Evolutionary conservation across 768 basidiomycete species (phyloP).

Genomic region (Tulasnella calospora): DNA sequence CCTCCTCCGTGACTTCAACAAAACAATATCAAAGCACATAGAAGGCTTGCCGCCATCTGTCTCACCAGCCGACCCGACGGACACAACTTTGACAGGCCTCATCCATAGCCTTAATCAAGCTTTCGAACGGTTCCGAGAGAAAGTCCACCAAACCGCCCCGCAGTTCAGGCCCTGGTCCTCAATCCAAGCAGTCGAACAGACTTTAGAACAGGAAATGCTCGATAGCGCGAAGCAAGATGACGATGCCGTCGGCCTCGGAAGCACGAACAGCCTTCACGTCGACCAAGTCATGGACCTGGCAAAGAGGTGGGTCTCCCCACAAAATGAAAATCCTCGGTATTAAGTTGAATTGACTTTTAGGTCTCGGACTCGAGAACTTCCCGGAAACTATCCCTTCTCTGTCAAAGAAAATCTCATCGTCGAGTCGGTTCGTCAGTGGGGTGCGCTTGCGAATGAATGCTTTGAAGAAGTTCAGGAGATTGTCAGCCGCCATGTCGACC

Average conservation of each 20-base stretch:
- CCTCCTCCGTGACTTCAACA: slow-evolving; percentile 46
- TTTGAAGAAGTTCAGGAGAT: slow-evolving; percentile 14
- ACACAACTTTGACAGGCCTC: slow-evolving; percentile 5
- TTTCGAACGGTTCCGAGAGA: slow-evolving; percentile 10
- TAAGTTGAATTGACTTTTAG: slow-evolving; percentile 37
- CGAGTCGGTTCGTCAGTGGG: slow-evolving; percentile 18
- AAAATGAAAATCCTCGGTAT: neutral
- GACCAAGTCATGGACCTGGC: slow-evolving; percentile 30
- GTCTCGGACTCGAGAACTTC: slow-evolving; percentile 66
- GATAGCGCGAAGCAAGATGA: slow-evolving; percentile 27
- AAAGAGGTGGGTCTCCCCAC: slow-evolving; percentile 22
- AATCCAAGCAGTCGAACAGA: neutral
- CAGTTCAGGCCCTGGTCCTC: slow-evolving; percentile 13
- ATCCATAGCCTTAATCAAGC: slow-evolving; percentile 7
- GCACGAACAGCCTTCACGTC: slow-evolving; percentile 32
- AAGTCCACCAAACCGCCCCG: slow-evolving; percentile 1
- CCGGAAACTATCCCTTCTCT: slow-evolving; percentile 55
- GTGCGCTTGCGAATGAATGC: slow-evolving; percentile 2
- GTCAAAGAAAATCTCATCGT: slow-evolving; percentile 39
- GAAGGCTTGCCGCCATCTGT: slow-evolving; percentile 40
- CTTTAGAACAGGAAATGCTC: neutral
- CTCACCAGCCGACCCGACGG: neutral
- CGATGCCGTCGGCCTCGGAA: slow-evolving; percentile 45
- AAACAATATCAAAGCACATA: slow-evolving; percentile 45
- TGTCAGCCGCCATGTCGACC: slow-evolving; percentile 50